phyloP scores from a whole-genome alignment of 2,329 filamentous ascomycete genomes.

The Sclerotiophoma versabilis region DNA sequence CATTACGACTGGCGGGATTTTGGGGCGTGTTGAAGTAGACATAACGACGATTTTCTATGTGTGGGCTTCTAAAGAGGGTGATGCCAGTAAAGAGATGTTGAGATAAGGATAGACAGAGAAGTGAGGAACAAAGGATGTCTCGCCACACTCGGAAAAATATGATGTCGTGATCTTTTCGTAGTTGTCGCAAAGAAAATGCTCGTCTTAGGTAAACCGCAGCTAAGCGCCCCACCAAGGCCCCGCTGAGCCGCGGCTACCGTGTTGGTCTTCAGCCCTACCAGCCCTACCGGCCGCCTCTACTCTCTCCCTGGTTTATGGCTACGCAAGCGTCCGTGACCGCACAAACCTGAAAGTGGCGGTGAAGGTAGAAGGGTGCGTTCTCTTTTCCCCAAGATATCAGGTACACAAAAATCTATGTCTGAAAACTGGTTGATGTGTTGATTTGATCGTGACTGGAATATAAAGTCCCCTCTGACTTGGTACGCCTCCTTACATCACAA shows the following conservation, averaged over 20 bases:
- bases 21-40: constrained; percentile 58
- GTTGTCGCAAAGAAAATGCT: constrained; percentile 21
- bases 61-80: background rate
- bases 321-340: too few species aligned
- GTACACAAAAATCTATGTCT: too few species aligned
- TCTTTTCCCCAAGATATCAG: too few species aligned
- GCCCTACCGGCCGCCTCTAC: too few species aligned
- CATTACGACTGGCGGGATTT: constrained; percentile 63
- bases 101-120: background rate
- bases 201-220: constrained; percentile 17
- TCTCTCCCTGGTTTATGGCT: too few species aligned
- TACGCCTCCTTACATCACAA: too few species aligned
- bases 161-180: constrained; percentile 18
- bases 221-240: constrained; percentile 15
- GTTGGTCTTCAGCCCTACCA: constrained; percentile 9
- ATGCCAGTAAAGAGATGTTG: background rate
- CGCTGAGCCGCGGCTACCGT: constrained; percentile 17
- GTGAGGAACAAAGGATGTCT: constrained; percentile 6
- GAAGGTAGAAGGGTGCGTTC: too few species aligned
- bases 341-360: too few species aligned
- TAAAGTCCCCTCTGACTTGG: too few species aligned
- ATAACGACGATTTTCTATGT: constrained; percentile 40
- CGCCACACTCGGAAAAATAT: constrained; percentile 11
- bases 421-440: too few species aligned
- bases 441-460: too few species aligned